Percentiles rank a stretch among this genome's conserved stretches.
Conservation (phyloP, 768 basidiomycete genomes). For the Lentinula edodes region DNA sequence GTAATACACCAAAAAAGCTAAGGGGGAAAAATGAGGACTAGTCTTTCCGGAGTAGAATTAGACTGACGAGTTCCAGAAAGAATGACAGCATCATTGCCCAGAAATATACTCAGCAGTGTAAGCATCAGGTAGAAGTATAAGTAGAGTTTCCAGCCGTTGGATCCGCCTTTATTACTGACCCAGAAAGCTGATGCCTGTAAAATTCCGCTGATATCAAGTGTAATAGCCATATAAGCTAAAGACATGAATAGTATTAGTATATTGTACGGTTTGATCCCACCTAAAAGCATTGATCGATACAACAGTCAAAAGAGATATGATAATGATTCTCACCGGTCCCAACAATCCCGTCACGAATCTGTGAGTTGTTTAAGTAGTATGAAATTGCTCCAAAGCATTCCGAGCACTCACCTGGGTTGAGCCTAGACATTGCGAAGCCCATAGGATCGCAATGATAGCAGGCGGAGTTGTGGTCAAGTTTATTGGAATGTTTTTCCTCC, state of each 20-base stretch:
- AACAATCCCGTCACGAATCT: slow-evolving; percentile 75
- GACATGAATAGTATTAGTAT: slow-evolving; percentile 92
- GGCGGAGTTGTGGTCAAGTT: slow-evolving; percentile 53
- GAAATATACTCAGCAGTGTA: slow-evolving; percentile 63
- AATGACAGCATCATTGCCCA: slow-evolving; percentile 93
- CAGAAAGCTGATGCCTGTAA: slow-evolving; percentile 84
- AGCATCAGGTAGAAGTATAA: slow-evolving; percentile 82
- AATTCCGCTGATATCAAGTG: slow-evolving; percentile 84
- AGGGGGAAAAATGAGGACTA: too few species aligned
- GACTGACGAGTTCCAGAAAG: slow-evolving; percentile 63
- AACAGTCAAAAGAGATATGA: background rate
- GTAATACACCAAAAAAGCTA: slow-evolving; percentile 84
- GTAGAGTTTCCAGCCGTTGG: slow-evolving; percentile 67
- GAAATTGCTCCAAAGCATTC: background rate
- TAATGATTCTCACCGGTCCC: slow-evolving; percentile 30
- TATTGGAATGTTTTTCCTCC: slow-evolving; percentile 28
- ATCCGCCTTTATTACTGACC: slow-evolving; percentile 74
- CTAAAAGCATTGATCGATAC: slow-evolving; percentile 12
- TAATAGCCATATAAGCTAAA: slow-evolving; percentile 89
- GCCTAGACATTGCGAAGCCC: slow-evolving; percentile 52
- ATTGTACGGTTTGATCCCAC: slow-evolving; percentile 83
- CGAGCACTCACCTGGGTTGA: slow-evolving; percentile 17
- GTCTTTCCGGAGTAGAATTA: background rate
- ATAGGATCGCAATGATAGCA: slow-evolving; percentile 43
- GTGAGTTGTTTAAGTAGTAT: background rate